phyloP scores from a whole-genome alignment of 257 asterid genomes.

The Solanum piurae region DNA sequence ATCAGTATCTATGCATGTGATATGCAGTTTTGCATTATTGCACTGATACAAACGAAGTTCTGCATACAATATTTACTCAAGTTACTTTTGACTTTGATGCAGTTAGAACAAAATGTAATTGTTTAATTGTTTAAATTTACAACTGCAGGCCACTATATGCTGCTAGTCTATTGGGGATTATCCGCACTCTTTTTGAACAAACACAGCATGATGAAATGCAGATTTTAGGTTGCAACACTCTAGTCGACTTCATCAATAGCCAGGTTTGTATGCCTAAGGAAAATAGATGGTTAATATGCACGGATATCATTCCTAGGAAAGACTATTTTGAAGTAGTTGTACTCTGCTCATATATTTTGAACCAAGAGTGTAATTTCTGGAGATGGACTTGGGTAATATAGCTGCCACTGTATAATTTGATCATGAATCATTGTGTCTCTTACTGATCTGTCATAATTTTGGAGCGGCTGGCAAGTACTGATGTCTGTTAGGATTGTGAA shows the following conservation, averaged over 20 bases:
- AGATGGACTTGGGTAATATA: neutral
- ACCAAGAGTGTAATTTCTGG: neutral
- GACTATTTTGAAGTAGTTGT: neutral
- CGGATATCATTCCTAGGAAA: neutral
- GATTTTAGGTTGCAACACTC: constrained; percentile 32
- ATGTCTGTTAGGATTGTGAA: neutral
- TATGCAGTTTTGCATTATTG: neutral
- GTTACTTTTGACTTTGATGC: neutral
- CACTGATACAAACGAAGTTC: neutral
- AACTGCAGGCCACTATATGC: constrained; percentile 45
- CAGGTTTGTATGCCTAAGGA: constrained; percentile 21
- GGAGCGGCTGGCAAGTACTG: neutral
- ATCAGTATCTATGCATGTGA: neutral
- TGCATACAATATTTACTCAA: neutral
- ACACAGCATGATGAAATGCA: constrained; percentile 31
- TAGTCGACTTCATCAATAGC: constrained; percentile 31
- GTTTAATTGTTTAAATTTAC: neutral
- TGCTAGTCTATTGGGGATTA: constrained; percentile 32
- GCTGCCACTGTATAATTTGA: neutral
- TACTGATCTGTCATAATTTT: neutral
- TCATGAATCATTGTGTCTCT: neutral
- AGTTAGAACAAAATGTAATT: neutral
- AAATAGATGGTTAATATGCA: neutral
- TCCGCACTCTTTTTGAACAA: constrained; percentile 32
- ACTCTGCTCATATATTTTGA: neutral